A percentile compares a stretch with the other conserved stretches of the same genome.
Evolutionary conservation across 352 stramenopile genomes (phyloP).

Genomic region (Blastocystis sp.): DNA sequence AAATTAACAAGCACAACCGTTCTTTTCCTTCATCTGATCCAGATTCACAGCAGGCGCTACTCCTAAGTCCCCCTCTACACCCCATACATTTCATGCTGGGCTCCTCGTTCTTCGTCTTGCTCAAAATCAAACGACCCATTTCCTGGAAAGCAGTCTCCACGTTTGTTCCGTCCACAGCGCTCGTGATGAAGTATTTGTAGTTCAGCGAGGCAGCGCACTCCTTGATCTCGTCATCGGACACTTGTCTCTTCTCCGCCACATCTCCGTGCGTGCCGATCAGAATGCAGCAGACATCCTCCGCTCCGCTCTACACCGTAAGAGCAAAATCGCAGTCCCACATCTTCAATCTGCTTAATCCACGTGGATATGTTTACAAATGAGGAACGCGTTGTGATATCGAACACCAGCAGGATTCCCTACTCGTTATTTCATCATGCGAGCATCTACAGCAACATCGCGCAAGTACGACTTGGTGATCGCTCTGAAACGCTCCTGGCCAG

Average conservation of each 20-base stretch:
- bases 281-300: slow-evolving; percentile 64
- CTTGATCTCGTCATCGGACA: slow-evolving; percentile 54
- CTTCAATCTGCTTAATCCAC: slow-evolving; percentile 62
- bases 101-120: slow-evolving; percentile 58
- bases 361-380: slow-evolving; percentile 62
- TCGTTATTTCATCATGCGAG: neutral
- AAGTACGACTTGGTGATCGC: slow-evolving; percentile 64
- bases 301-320: slow-evolving; percentile 22
- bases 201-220: slow-evolving; percentile 48
- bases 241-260: slow-evolving; percentile 7
- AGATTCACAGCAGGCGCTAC: slow-evolving; percentile 45
- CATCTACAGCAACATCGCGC: slow-evolving; percentile 42
- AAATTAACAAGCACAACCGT: slow-evolving; percentile 59
- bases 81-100: slow-evolving; percentile 6
- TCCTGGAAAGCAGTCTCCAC: slow-evolving; percentile 40
- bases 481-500: slow-evolving; percentile 56
- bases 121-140: slow-evolving; percentile 60
- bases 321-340: neutral
- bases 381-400: slow-evolving; percentile 34
- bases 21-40: slow-evolving; percentile 18
- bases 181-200: slow-evolving; percentile 49
- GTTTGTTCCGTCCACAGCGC: slow-evolving; percentile 50
- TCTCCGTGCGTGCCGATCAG: slow-evolving; percentile 63
- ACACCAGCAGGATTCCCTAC: slow-evolving; percentile 51
- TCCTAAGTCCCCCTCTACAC: neutral